These are phyloP conservation scores for Vigna unguiculata DNA, from an alignment of 306 rosid genomes.

Conservation along the genomic window DNA sequence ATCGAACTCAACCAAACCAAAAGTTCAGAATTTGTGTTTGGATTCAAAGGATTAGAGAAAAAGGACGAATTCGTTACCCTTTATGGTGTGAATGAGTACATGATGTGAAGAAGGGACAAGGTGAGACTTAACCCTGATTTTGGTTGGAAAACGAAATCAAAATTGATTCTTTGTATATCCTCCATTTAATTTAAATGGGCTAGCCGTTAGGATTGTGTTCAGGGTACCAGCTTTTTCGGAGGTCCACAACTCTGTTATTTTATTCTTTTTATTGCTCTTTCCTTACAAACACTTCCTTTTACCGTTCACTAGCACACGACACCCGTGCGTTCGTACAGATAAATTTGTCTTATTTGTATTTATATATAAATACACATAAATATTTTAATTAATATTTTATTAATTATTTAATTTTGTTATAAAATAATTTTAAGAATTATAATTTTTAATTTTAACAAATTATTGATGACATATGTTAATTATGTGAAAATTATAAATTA, in stretches of 20 bases:
- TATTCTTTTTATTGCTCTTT: too few relatives aligned
- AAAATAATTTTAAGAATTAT: too few relatives aligned
- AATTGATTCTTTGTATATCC: background rate
- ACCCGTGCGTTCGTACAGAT: too few relatives aligned
- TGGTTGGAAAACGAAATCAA: background rate
- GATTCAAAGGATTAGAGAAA: background rate
- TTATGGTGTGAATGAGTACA: background rate
- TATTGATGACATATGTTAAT: too few relatives aligned
- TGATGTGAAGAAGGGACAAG: background rate
- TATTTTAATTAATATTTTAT: too few relatives aligned
- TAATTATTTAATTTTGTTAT: too few relatives aligned
- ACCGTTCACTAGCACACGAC: too few relatives aligned
- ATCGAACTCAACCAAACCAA: constrained; percentile 3
- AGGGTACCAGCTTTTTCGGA: rapidly evolving
- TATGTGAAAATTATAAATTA: too few relatives aligned
- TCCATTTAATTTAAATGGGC: constrained; percentile 52
- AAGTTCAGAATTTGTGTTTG: background rate
- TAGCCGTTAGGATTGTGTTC: constrained; percentile 65
- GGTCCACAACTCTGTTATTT: background rate
- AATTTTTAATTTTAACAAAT: too few relatives aligned
- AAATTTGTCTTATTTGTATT: too few relatives aligned
- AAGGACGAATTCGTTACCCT: background rate
- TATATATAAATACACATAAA: too few relatives aligned
- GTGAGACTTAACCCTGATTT: background rate
- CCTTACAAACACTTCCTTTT: too few relatives aligned